A percentile compares a stretch with the other conserved stretches of the same genome.
Conservation (phyloP, 768 basidiomycete species). For the Agaricus sinodeliciosus region DNA sequence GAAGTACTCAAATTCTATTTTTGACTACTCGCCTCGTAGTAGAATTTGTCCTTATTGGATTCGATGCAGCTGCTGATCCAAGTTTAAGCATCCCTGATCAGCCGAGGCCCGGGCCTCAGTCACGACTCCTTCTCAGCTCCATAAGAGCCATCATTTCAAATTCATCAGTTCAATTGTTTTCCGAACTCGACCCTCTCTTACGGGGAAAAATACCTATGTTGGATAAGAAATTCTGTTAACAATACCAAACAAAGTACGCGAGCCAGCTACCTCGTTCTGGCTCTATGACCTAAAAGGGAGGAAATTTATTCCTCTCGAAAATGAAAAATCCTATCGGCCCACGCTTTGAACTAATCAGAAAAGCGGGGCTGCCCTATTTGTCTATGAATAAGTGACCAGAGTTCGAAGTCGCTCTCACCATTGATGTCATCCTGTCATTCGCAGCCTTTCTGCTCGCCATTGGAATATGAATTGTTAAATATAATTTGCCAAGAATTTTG, state of each 20-base stretch:
- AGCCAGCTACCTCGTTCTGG: not conserved
- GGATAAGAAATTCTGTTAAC: not conserved
- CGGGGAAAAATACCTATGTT: not conserved
- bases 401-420: not conserved
- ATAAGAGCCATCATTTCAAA: not conserved
- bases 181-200: not conserved
- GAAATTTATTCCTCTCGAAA: not conserved
- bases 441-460: not conserved
- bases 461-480: not conserved
- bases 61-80: not conserved
- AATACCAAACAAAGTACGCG: not conserved
- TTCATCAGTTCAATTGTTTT: not conserved
- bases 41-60: not conserved
- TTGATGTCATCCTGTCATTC: not conserved
- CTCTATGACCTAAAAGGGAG: not conserved
- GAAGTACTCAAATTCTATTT: too few relatives aligned
- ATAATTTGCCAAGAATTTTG: not conserved
- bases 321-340: not conserved
- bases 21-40: not conserved
- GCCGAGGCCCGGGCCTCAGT: conserved; percentile 4
- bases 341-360: not conserved
- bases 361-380: not conserved
- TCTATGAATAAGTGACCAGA: conserved; percentile 8
- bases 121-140: not conserved
- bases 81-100: not conserved